Evolutionary conservation across 1,284 basidiomycete genomes (phyloP), one percentile per base, ranked within the genome.

Genomic region (Boletellus sp.): DNA sequence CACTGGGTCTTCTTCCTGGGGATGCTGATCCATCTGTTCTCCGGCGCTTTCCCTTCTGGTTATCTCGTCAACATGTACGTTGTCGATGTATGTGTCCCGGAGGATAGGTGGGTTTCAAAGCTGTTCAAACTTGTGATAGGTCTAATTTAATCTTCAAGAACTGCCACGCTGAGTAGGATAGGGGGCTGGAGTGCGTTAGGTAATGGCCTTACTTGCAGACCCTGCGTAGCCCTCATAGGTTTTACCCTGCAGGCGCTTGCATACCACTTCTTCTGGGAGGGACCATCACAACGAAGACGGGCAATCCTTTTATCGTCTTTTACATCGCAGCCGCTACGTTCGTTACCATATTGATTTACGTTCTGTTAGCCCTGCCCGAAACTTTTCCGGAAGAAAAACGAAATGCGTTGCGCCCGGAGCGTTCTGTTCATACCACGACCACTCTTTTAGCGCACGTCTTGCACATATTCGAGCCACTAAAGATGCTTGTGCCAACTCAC

Each of bases 251-350:
- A 70, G 71, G 67, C 35, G 50, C 47, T 8, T 60, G 57, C 10
- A 32, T 70, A 24, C 63, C 71, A 13, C 64, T 59, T 43, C 43
- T 52, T 28, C 37, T 67, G 0, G 71, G 69, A 45, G 69, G 69
- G 12, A 38, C 58, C 4, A 37, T 71, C 19, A 70, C 71, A 1
- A 62, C 62, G 7, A 32, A 53, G 22, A 64, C 66, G 5, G 52
- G 60, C 12, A 49, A 63, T 22, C 56, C 62, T 15, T 26, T 61
- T 0, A 56, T 62, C 0, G 71, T 73, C 10, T 72, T 59, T 43
- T 59, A 57, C 24, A 41, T 58, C 4, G 53, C 66, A 7, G 49
- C 47, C 1, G 48, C 49, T 13, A 51, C 69, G 19, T 58, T 63
- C 42, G 38, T 50, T 18, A 16, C 48, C 2, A 26, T 48, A 8